Conservation (phyloP, 176 grass and related monocot species). For the Oryza meyeriana region DNA sequence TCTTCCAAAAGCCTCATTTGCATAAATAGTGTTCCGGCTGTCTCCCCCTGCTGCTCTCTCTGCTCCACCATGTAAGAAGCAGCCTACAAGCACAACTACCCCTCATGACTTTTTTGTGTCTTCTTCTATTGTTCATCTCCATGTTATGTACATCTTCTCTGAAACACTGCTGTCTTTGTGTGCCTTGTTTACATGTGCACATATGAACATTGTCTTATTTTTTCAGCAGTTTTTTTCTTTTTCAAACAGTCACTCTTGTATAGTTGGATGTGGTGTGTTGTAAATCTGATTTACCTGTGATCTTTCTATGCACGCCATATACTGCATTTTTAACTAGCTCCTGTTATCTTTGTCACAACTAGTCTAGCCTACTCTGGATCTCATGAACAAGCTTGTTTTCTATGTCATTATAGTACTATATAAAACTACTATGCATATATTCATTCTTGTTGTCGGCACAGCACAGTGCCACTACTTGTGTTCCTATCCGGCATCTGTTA, state of each 20-base stretch:
- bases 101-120: conserved; percentile 37
- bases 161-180: conserved; percentile 19
- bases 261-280: background rate
- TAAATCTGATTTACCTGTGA: background rate
- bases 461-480: background rate
- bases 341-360: background rate
- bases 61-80: conserved; percentile 65
- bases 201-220: background rate
- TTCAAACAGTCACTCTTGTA: background rate
- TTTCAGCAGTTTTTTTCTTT: background rate
- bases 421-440: background rate
- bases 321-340: background rate
- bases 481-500: conserved; percentile 12
- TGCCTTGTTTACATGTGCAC: conserved; percentile 24
- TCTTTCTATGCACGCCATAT: background rate
- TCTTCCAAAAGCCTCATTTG: conserved; percentile 46
- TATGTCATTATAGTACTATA: conserved; percentile 9
- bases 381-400: conserved; percentile 21
- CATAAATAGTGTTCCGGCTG: conserved; percentile 52
- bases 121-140: conserved; percentile 51
- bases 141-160: conserved; percentile 46
- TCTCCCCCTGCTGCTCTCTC: conserved; percentile 48
- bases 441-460: conserved; percentile 3
- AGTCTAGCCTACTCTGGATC: conserved; percentile 11
- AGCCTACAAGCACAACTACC: conserved; percentile 38